Evolutionary conservation across 345 rosid species (phyloP), one percentile per base, ranked within the genome.

Genomic region (Rubroshorea leprosula): DNA sequence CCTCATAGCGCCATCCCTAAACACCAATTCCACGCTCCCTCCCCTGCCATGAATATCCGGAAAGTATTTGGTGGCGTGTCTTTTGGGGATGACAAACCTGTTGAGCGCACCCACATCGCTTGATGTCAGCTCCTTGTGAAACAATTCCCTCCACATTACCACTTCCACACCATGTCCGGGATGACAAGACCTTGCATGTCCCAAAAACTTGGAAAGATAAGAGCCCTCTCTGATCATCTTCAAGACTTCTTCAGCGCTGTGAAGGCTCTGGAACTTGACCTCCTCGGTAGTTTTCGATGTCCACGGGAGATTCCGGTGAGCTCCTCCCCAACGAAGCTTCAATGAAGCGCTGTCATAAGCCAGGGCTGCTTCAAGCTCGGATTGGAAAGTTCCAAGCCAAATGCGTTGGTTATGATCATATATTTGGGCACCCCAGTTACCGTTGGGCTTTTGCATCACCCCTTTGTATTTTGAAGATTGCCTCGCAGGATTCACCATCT

Each of bases 51-150:
- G 54, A 4, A 82, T 68, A 8, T 13, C 63, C 2, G 95, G 87
- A 17, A 88, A 65, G 67, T 74, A 76, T 71, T 82, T 80, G 0
- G 75, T 64, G 0, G 96, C 96, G 54, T 39, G 74, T 69, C 74
- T 88, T 68, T 88, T 87, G 0, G 96, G 98, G 54, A 87, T 82
- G 23, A 92, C 98, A 27, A 92, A 82, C 66, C 96, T 74, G 17
- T 92, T 92, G 3, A 92, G 90, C 47, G 83, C 85, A 1, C 98
- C 94, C 2, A 91, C 98, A 60, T 91, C 95, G 21, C 96, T 91
- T 0, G 96, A 92, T 1, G 96, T 91, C 18, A 91, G 69, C 49
- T 83, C 82, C 71, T 91, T 91, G 13, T 72, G 78, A 55, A 91
- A 91, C 12, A 91, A 77, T 51, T 60, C 70, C 43, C 66, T 64